Percentiles rank a stretch among this genome's conserved stretches.
Conservation (phyloP, 345 rosid species). For the Eucalyptus guilfoylei region DNA sequence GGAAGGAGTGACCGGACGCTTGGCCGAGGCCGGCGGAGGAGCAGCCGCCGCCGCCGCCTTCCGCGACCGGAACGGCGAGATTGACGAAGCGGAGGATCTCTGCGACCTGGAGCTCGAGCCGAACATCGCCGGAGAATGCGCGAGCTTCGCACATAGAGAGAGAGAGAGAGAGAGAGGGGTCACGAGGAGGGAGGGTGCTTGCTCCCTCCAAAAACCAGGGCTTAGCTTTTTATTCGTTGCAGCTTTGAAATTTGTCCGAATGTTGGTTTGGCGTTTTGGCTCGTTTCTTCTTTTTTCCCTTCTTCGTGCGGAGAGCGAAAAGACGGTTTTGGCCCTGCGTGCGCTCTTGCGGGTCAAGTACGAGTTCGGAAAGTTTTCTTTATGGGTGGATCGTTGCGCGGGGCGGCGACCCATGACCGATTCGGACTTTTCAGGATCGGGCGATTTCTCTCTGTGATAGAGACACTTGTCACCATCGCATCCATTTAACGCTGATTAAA, state of each 20-base stretch:
- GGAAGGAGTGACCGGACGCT: constrained; percentile 37
- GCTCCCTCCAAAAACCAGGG: not conserved
- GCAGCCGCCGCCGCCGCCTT: not conserved
- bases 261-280: not conserved
- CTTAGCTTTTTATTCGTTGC: not conserved
- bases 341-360: not conserved
- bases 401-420: not conserved
- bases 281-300: not conserved
- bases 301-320: not conserved
- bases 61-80: constrained; percentile 81
- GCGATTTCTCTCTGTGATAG: not conserved
- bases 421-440: not conserved
- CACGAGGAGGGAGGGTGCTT: not conserved
- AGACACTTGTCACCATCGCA: not conserved
- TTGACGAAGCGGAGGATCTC: constrained; percentile 30
- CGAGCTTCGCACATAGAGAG: not conserved
- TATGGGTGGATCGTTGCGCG: not conserved
- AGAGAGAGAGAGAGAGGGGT: not conserved
- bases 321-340: not conserved
- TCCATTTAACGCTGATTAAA: not conserved
- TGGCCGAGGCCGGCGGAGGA: constrained; percentile 16
- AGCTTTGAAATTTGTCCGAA: constrained; percentile 1
- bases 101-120: constrained; percentile 32
- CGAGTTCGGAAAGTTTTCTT: not conserved
- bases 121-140: constrained; percentile 27